Percentiles rank a stretch among this genome's conserved stretches.
Evolutionary conservation across 2,329 filamentous ascomycete genomes (phyloP).

Genomic region (Fusarium acutatum): DNA sequence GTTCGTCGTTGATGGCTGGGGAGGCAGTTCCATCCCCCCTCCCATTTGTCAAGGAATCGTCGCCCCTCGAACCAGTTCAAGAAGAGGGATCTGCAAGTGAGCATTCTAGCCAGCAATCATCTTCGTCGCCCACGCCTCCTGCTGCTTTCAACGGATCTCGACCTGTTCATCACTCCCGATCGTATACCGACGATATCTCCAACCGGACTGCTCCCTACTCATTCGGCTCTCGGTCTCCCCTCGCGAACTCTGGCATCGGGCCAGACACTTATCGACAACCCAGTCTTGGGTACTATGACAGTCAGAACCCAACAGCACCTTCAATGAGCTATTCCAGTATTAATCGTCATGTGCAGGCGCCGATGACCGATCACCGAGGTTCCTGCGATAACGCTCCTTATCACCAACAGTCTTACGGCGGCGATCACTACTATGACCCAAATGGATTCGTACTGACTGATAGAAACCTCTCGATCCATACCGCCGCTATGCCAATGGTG

Average conservation of each 20-base stretch:
- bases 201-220: background rate
- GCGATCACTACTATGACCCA: background rate
- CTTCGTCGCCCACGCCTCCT: constrained; percentile 29
- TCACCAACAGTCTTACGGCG: background rate
- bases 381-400: constrained; percentile 15
- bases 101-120: constrained; percentile 12
- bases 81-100: constrained; percentile 31
- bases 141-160: constrained; percentile 15
- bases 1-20: constrained; percentile 11
- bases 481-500: background rate
- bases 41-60: constrained; percentile 38
- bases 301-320: constrained; percentile 34
- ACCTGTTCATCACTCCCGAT: constrained; percentile 10
- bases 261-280: constrained; percentile 23
- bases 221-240: constrained; percentile 12
- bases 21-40: constrained; percentile 32
- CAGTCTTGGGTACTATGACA: constrained; percentile 33
- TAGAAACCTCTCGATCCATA: background rate
- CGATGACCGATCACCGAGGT: constrained; percentile 25
- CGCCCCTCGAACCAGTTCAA: constrained; percentile 38
- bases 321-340: constrained; percentile 24
- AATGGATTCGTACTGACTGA: constrained; percentile 15
- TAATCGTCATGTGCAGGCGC: constrained; percentile 36
- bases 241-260: constrained; percentile 4
- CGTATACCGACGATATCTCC: constrained; percentile 10